Evolutionary conservation across 805 yeast species (phyloP).

Genomic region (Debaryomyces hansenii): DNA sequence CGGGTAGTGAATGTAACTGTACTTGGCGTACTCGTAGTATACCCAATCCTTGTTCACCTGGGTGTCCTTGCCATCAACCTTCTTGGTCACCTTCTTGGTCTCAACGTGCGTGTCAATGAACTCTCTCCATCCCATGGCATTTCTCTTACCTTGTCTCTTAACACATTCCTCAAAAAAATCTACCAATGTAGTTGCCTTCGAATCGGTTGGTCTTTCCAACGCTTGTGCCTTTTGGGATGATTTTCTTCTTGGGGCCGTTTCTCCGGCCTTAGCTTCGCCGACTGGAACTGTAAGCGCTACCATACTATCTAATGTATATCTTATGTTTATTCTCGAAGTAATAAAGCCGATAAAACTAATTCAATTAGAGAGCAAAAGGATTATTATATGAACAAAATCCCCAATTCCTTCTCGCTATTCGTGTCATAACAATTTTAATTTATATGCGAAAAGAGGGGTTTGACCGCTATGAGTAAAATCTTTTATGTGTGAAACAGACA

Average conservation of each 20-base stretch:
- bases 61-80: slow-evolving; percentile 71
- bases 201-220: slow-evolving; percentile 60
- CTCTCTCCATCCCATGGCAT: slow-evolving; percentile 78
- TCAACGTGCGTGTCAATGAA: slow-evolving; percentile 74
- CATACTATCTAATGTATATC: slow-evolving; percentile 1
- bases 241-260: slow-evolving; percentile 81
- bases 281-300: slow-evolving; percentile 51
- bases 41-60: slow-evolving; percentile 85
- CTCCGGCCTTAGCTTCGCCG: slow-evolving; percentile 71
- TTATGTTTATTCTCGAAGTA: neutral
- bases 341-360: too few species aligned
- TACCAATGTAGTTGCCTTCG: slow-evolving; percentile 65
- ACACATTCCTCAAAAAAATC: slow-evolving; percentile 68
- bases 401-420: too few species aligned
- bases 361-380: neutral
- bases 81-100: slow-evolving; percentile 68
- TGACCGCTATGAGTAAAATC: neutral
- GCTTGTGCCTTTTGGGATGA: slow-evolving; percentile 50
- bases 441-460: neutral
- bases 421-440: neutral
- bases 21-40: slow-evolving; percentile 76
- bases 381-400: neutral
- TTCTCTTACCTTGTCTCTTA: slow-evolving; percentile 50
- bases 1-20: slow-evolving; percentile 62
- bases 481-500: too few species aligned